Evolutionary conservation across 169 alveolate species (phyloP).

Genomic region (Eimeria praecox): DNA sequence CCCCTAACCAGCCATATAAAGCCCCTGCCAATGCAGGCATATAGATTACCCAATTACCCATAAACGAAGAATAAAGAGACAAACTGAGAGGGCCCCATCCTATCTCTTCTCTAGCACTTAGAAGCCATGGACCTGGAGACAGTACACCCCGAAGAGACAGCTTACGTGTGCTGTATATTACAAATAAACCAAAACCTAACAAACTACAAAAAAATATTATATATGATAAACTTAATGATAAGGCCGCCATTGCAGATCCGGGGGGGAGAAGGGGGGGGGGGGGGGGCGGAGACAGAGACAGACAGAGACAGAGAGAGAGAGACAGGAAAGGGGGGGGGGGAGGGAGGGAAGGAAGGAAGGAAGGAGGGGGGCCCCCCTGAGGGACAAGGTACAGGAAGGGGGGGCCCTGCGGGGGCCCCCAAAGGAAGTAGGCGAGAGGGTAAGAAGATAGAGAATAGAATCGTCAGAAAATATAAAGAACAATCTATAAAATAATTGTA

Average conservation of each 20-base stretch:
- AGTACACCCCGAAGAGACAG: not conserved
- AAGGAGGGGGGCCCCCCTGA: too few relatives aligned
- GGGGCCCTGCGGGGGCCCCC: constrained; percentile 26
- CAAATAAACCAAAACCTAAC: constrained; percentile 39
- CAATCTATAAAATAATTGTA: too few relatives aligned
- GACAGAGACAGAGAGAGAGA: too few relatives aligned
- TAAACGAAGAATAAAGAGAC: constrained; percentile 78
- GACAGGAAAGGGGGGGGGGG: too few relatives aligned
- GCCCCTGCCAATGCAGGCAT: constrained; percentile 79
- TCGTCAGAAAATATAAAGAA: not conserved
- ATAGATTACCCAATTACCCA: constrained; percentile 83
- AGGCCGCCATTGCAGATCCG: constrained; percentile 19
- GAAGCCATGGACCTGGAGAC: constrained; percentile 22
- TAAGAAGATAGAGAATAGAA: not conserved
- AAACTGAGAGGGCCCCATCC: constrained; percentile 64
- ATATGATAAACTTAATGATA: not conserved
- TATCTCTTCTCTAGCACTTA: constrained; percentile 35
- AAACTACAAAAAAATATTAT: not conserved
- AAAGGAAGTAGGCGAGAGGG: not conserved
- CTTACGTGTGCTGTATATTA: not conserved
- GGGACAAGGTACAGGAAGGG: too few relatives aligned
- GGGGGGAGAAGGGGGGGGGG: too few relatives aligned
- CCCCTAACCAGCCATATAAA: constrained; percentile 65
- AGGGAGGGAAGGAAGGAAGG: too few relatives aligned
- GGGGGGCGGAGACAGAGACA: too few relatives aligned